Evolutionary conservation across 257 asterid genomes (phyloP).

Genomic region (Penstemon eatonii): DNA sequence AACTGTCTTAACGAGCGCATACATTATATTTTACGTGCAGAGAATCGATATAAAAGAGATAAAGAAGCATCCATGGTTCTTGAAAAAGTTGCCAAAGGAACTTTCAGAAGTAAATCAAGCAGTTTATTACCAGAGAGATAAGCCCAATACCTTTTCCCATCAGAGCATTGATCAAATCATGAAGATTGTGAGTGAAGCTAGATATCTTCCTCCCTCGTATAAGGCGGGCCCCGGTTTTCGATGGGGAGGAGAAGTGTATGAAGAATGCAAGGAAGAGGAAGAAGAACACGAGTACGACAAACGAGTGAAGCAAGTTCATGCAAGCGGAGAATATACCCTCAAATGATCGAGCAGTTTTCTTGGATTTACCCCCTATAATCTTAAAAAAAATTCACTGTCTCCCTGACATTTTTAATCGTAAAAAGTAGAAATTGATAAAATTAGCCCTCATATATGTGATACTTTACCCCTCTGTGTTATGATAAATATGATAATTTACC

Average conservation of each 20-base stretch:
- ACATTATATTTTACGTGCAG: slow-evolving; percentile 27
- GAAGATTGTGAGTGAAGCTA: slow-evolving; percentile 70
- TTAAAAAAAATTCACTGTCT: no score
- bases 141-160: slow-evolving; percentile 52
- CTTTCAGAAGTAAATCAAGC: slow-evolving; percentile 60
- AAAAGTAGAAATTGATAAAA: no score
- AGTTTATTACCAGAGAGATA: slow-evolving; percentile 47
- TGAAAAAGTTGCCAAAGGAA: slow-evolving; percentile 69
- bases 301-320: slow-evolving; percentile 68
- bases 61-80: slow-evolving; percentile 62
- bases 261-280: slow-evolving; percentile 34
- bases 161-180: slow-evolving; percentile 67
- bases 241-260: slow-evolving; percentile 63
- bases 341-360: neutral
- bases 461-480: neutral
- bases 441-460: no score
- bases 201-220: slow-evolving; percentile 45
- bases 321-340: slow-evolving; percentile 66
- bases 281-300: slow-evolving; percentile 72
- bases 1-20: no score
- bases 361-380: no score
- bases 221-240: slow-evolving; percentile 40
- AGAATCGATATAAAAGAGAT: slow-evolving; percentile 59
- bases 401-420: no score
- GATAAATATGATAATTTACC: no score